Base-by-base conservation (phyloP, 164 flowering plant species). In the Vitis riparia region DNA sequence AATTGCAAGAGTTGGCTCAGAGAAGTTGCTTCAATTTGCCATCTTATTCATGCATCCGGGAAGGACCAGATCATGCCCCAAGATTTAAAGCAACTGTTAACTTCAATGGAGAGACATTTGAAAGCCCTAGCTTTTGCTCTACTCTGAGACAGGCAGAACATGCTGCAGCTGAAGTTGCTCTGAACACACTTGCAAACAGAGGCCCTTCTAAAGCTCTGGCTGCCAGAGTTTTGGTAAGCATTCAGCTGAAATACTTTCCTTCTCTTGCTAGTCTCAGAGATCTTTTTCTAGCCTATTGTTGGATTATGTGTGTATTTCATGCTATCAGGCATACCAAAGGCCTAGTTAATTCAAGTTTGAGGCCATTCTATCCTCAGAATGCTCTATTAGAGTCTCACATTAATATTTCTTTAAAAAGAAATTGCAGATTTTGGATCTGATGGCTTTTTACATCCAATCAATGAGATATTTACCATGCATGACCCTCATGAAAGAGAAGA, bases 21-120 rank as follows among this genome's bases (percentile, higher is more conserved):
- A 84, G 91, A 71, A 87, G 91, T 71, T 87, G 91, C 78, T 85
- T 87, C 75, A 84, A 85, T 58, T 66, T 87, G 67, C 91, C 91
- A 65, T 82, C 91, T 17, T 87, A 87, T 77, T 75, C 91, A 15
- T 87, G 89, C 68, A 81, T 84, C 55, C 76, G 91, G 8, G 88
- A 87, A 73, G 91, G 91, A 66, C 91, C 91, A 4, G 91, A 87
- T 75, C 91, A 87, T 71, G 91, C 88, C n/a, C 91, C 91, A n/a
- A 75, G 91, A 56, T 87, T 87, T 79, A 87, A 85, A 77, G 82
- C 91, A 2, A 80, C 84, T 30, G 91, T 87, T 17, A 87, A 82
- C 69, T 87, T 87, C 71, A 87, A 87, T 76, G 89, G 89, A 52
- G 91, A 87, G 81, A 61, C 71, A 30, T 87, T 87, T 69, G 91